Evolutionary conservation across 192 early-diverging fungal genomes (phyloP).

Genomic region (Geosiphon pyriformis): DNA sequence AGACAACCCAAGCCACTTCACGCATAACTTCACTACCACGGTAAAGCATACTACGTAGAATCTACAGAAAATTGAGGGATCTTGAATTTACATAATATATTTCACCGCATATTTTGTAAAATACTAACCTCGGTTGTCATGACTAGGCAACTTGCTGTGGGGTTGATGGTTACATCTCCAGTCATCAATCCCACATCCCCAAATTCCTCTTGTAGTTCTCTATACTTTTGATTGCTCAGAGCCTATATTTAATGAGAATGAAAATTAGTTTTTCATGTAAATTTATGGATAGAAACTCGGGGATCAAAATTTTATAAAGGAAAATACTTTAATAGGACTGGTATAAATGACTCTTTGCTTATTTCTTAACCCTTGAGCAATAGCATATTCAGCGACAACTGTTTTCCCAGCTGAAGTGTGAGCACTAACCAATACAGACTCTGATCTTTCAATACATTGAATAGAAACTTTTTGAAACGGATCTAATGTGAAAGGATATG

Average conservation of each 20-base stretch:
- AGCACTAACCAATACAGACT: slow-evolving; percentile 93
- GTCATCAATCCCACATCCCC: slow-evolving; percentile 99
- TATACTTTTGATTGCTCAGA: slow-evolving; percentile 96
- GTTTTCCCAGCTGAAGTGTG: slow-evolving; percentile 98
- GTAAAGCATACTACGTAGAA: slow-evolving; percentile 96
- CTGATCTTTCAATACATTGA: slow-evolving; percentile 81
- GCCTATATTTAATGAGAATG: slow-evolving; percentile 45
- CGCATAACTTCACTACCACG: slow-evolving; percentile 93
- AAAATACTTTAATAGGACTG: slow-evolving; percentile 84
- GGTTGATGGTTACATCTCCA: slow-evolving; percentile 96
- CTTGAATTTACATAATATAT: no score
- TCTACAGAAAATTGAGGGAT: slow-evolving; percentile 56
- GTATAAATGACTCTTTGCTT: slow-evolving; percentile 98
- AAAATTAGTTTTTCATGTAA: neutral
- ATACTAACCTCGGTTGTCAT: slow-evolving; percentile 82
- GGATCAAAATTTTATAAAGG: no score
- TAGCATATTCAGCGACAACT: slow-evolving; percentile 98
- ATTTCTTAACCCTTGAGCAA: slow-evolving; percentile 77
- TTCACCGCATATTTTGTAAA: no score
- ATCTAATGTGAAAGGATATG: slow-evolving; percentile 89
- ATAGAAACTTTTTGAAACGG: slow-evolving; percentile 91
- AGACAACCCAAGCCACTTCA: slow-evolving; percentile 96
- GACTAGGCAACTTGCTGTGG: slow-evolving; percentile 85
- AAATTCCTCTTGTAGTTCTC: slow-evolving; percentile 93
- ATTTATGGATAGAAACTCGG: neutral